Base-by-base conservation (phyloP, 1,284 basidiomycete species). In the Phlebopus sp. region DNA sequence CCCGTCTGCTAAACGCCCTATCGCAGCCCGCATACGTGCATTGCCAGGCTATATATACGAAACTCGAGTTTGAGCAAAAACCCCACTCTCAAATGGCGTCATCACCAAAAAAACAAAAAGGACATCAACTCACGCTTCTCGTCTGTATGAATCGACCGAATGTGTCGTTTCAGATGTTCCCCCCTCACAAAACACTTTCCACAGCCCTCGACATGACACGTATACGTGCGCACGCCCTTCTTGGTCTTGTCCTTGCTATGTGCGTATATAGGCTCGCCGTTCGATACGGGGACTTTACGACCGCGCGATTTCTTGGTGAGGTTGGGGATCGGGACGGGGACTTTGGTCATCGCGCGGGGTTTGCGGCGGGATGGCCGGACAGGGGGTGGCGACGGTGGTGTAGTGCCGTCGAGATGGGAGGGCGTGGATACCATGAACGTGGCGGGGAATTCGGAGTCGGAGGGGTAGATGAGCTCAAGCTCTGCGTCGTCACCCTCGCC, bases 231-330 rank as follows among this genome's bases (percentile, higher is more conserved):
- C 31, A 63, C 57, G 51, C 70, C 71, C 58, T 58, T 63, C 47
- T 63, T 59, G 0, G 61, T 64, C 52, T 57, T 63, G 46, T 64
- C 59, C 39, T 41, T 50, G 52, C 60, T 57, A 51, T 55, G 47
- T 43, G 59, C 53, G 52, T 60, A 49, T 37, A 62, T 42, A 51
- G 59, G 55, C 46, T 51, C 50, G 25, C 54, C 59, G 50, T 43
- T 51, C 44, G 55, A 64, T 3, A 77, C 77, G 2, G 86, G 86
- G 8, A 90, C 86, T 51, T 82, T 81, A 36, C 86, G 73, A 9
- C 86, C 86, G 3, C 86, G 74, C 49, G 83, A 86, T 67, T 85
- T 88, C 75, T 89, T 90, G 51, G 78, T 86, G 40, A 90, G 67
- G 59, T 87, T 79, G 31, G 84, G 84, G 17, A 87, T 76, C 7